Base-by-base conservation (phyloP, 2,329 filamentous ascomycete genomes). In the Colletotrichum sp. region DNA sequence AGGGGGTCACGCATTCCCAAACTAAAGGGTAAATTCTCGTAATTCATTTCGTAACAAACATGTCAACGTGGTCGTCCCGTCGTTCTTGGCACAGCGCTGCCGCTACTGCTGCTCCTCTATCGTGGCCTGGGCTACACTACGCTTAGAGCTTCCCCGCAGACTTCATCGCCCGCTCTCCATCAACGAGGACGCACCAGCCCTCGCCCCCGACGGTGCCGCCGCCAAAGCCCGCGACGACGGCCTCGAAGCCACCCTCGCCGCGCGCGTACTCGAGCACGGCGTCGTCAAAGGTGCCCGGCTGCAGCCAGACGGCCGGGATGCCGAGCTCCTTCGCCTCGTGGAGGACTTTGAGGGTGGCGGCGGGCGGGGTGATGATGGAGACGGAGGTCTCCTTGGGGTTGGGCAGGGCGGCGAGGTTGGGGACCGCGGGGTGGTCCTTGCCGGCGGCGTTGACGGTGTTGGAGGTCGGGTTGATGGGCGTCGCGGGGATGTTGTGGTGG, bases 121-220 rank as follows among this genome's bases (percentile, higher is more conserved):
- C 44, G n/a, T 21, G 39, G n/a, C 21, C 10, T 26, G 21, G 55
- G 4, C 18, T 44, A 10, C 10, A 2, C 52, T 24, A 16, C 28
- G 26, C 44, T 80, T 76, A 88, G 71, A 90, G 81, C 85, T 91
- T 92, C 34, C 90, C 91, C 21, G 88, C 90, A 52, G 84, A 88
- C 81, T 87, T 88, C 80, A 94, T 80, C 2, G 91, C 92, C 81
- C 84, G 87, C 79, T 96, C 94, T 0, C 95, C 95, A 84, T 98
- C 95, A 13, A 98, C 95, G 60, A 98, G 88, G 28, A 98, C 94
- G 85, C 95, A 98, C 94, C 95, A 98, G 1, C 95, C 95, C 81
- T 96, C 94, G 66, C 87, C 85, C 9, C 94, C 94, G 32, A 85
- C 82, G 13, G 74, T 76, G 34, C 74, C 74, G 30, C 93, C 92